These are phyloP conservation scores for Discostella pseudostelligera DNA, from an alignment of 108 stramenopile genomes.

Conservation along the genomic window DNA sequence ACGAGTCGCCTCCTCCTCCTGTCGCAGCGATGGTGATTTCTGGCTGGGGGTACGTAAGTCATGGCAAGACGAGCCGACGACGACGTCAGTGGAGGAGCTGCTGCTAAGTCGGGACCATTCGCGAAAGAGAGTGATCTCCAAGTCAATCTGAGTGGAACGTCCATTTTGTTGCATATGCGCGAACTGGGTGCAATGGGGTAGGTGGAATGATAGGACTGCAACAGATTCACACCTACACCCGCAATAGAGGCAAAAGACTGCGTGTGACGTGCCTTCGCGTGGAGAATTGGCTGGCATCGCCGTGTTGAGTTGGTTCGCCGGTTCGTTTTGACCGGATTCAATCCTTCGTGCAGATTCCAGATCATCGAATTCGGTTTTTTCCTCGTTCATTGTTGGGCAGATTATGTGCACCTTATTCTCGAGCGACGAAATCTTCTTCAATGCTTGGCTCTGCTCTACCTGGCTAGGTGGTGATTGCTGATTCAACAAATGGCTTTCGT, in stretches of 20 bases:
- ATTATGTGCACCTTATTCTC: not conserved
- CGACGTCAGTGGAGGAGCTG: not conserved
- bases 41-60: not conserved
- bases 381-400: not conserved
- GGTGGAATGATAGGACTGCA: conserved; percentile 16
- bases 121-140: conserved; percentile 20
- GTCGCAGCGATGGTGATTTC: not conserved
- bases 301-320: too few relatives aligned
- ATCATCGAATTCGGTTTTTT: not conserved
- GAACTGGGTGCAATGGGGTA: conserved; percentile 21
- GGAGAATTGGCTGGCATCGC: conserved; percentile 19
- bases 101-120: conserved; percentile 8
- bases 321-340: not conserved
- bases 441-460: not conserved
- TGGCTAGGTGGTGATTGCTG: not conserved
- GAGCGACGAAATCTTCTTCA: not conserved
- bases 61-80: not conserved
- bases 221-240: conserved; percentile 27
- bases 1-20: not conserved
- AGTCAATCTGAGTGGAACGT: conserved; percentile 12
- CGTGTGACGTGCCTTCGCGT: conserved; percentile 19
- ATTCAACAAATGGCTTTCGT: not conserved
- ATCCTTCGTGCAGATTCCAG: not conserved
- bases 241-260: conserved; percentile 36
- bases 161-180: conserved; percentile 15